These are phyloP conservation scores for Dendrobium huoshanense DNA, from an alignment of 106 monocot species.

Conservation along the genomic window DNA sequence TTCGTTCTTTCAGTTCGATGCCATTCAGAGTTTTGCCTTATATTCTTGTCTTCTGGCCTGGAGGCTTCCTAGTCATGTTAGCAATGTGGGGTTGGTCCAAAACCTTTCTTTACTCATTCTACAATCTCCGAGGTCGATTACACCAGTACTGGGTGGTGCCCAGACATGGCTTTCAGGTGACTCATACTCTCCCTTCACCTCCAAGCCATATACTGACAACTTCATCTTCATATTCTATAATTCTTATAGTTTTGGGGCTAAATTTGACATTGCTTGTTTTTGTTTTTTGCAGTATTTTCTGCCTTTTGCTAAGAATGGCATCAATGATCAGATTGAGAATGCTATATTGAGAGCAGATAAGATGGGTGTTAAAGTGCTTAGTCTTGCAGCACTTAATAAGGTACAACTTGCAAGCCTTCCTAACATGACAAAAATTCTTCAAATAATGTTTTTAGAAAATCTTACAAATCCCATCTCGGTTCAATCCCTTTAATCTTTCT, in stretches of 20 bases:
- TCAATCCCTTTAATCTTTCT: background rate
- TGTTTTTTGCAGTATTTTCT: constrained; percentile 67
- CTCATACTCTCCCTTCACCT: background rate
- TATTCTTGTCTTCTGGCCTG: constrained; percentile 48
- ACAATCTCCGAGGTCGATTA: constrained; percentile 54
- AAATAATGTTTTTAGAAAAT: background rate
- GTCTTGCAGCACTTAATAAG: constrained; percentile 98
- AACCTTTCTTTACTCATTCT: constrained; percentile 74
- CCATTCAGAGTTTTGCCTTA: constrained; percentile 32
- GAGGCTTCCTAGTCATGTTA: constrained; percentile 58
- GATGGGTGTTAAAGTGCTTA: constrained; percentile 88
- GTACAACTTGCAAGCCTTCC: constrained; percentile 16
- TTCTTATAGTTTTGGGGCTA: background rate
- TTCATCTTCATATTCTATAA: background rate
- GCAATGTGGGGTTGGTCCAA: constrained; percentile 85
- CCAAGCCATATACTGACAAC: background rate
- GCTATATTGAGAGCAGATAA: constrained; percentile 87
- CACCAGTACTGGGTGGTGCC: constrained; percentile 83
- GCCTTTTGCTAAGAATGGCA: constrained; percentile 78
- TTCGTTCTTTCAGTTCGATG: constrained; percentile 42
- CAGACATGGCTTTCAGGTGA: constrained; percentile 83
- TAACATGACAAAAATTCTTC: background rate
- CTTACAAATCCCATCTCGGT: background rate
- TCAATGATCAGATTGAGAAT: constrained; percentile 83
- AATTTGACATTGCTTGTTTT: background rate